Base-by-base conservation (phyloP, 257 asterid species). In the Lantana camara region DNA sequence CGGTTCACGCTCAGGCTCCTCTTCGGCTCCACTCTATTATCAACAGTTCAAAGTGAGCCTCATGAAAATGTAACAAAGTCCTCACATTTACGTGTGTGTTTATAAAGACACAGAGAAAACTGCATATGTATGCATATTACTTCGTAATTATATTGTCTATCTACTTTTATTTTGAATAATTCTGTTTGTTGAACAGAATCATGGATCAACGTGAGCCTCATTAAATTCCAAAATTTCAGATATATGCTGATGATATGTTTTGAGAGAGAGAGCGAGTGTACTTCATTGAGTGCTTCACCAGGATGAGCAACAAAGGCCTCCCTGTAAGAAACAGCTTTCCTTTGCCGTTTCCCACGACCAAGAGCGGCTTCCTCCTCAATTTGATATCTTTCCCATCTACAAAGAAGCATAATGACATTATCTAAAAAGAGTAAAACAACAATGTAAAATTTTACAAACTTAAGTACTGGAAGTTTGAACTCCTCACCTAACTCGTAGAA, bases 291-390 rank as follows among this genome's bases (percentile, higher is more conserved):
- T 67, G 85, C 64, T 73, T 82, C 97, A 74, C 30, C 80, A n/a
- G 79, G 76, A 69, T 81, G 91, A 71, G 84, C 58, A 20, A 85
- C 83, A 77, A 85, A 93, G 53, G 92, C 92, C 79, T 93, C 99
- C 73, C 95, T 75, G 80, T 90, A 93, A 61, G 96, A 83, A 77
- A 93, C 85, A 37, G 96, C 87, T 80, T 93, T 90, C 66, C 97
- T 78, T 66, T 81, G 97, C 78, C 99, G 96, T 78, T 93, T 93
- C 37, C 99, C 99, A 42, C 99, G 95, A 55, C 99, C 99, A 79
- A 93, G 99, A 67, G 88, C 88, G 69, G 97, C 97, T 79, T 90
- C 96, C 85, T 85, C 96, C 84, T 87, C 99, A 27, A 64, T 82
- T 62, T 85, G 97, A 78, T 84, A 82, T 54, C 68, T 93, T 81